Base-by-base conservation (phyloP, 2,329 filamentous ascomycete species). In the Parastagonospora avenae region DNA sequence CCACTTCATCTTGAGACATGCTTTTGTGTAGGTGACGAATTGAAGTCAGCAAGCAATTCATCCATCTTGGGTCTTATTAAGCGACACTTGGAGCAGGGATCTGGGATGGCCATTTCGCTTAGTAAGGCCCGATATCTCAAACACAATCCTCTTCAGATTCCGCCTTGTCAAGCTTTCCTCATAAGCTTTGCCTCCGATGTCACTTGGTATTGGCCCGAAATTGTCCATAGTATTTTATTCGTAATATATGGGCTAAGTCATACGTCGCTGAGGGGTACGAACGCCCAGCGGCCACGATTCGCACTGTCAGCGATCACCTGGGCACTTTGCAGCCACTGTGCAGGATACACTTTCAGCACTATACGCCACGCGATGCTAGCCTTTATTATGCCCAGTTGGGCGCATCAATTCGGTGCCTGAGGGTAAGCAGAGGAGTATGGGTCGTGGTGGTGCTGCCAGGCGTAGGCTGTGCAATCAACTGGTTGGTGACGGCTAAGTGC, bases 361-460 rank as follows among this genome's bases (percentile, higher is more conserved):
- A 24, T 5, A 24, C 19, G 19, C 19, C 19, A 24, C 19, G 19
- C 19, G 19, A 24, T 24, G 19, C 19, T 24, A 24, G 19, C 19
- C 19, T 24, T 24, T 24, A 3, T 24, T 3, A 24, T 5, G 19
- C 5, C 19, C 19, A 24, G 19, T 24, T 24, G 19, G 19, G 19
- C 19, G 19, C 19, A 24, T 24, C 19, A 37, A 37, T 14, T 37
- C 14, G 35, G 19, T 16, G 35, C 35, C 35, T 37, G 14, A 37
- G 35, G 35, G 8, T 24, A 24, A 24, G 19, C 19, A 24, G 19
- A 24, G 19, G 19, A 5, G 19, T 37, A 16, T 37, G 14, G 16
- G 15, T 33, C 10, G 46, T 55, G 49, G 55, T 49, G 42, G 47
- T 55, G 50, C 44, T 24, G 30, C 15, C 15, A 37, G 30, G 49